Base-by-base conservation (phyloP, 306 rosid species). In the Ochetophila trinervis region DNA sequence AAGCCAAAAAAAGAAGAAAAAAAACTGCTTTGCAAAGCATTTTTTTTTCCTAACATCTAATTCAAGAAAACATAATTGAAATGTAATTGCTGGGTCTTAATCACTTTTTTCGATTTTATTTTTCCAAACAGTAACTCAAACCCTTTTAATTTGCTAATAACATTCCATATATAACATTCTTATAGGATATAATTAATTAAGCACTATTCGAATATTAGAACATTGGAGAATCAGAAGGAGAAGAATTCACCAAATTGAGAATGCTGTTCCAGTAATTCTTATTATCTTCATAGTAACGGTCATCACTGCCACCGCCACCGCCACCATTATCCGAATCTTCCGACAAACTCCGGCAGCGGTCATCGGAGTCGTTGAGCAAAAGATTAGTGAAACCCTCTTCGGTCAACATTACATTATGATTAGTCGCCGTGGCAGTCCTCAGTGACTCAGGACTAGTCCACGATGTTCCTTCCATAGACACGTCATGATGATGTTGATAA, bases 341-440 rank as follows among this genome's bases (percentile, higher is more conserved):
- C 0, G 99, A 90, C 49, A 83, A 71, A 18, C 88, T 86, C 59
- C 64, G 77, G 32, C 4, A 4, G 32, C 4, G 32, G 37, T 90
- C 91, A 3, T 84, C 89, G 4, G 85, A 86, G 49, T 79, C 82
- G 53, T 90, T 85, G 44, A 90, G 97, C 70, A 94, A 60, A 65
- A 94, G 99, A 79, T 75, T 86, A 19, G 96, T 94, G 70, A 94
- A 90, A 16, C 99, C 97, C 67, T 88, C 97, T 67, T 91, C 94
- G 44, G 40, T 82, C 67, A n/a, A n/a, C n/a, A 82, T 77, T 7
- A 62, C 57, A 67, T 83, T 74, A 50, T 50, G n/a, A n/a, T n/a
- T n/a, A n/a, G n/a, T 17, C 7, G 2, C 54, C 21, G 12, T 52
- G 23, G 47, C n/a, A 23, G 52, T 45, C 63, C 49, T 65, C 13